These are phyloP conservation scores for Hansenula sp. DNA, from an alignment of 1,139 yeast genomes.

Conservation along the genomic window DNA sequence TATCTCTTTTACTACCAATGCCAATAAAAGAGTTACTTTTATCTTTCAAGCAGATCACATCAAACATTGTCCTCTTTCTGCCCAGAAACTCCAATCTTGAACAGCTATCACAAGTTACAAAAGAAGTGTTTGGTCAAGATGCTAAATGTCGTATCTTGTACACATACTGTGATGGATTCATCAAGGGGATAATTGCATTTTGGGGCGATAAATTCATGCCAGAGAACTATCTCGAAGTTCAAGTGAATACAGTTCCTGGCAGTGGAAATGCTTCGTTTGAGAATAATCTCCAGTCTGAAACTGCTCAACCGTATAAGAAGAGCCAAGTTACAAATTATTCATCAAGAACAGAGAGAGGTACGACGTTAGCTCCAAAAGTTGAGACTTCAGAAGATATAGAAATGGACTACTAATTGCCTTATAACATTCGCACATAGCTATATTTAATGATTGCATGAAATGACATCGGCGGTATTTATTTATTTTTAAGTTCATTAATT, in stretches of 20 bases:
- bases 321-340: background rate
- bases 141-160: slow-evolving; percentile 47
- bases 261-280: background rate
- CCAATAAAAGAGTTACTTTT: slow-evolving; percentile 40
- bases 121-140: slow-evolving; percentile 39
- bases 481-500: background rate
- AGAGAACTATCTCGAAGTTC: slow-evolving; percentile 6
- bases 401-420: background rate
- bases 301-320: background rate
- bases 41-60: slow-evolving; percentile 39
- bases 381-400: background rate
- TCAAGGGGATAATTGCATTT: slow-evolving; percentile 54
- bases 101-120: slow-evolving; percentile 50
- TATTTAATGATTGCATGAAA: background rate
- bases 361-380: background rate
- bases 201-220: slow-evolving; percentile 45
- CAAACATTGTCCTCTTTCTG: slow-evolving; percentile 65
- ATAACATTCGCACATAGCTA: background rate
- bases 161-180: slow-evolving; percentile 37
- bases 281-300: background rate
- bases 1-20: slow-evolving; percentile 43
- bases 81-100: slow-evolving; percentile 66
- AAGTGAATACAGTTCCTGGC: background rate
- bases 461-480: background rate
- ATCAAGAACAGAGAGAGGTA: background rate